phyloP scores from a whole-genome alignment of 1,284 basidiomycete species.

The Apiotrichum domesticum region DNA sequence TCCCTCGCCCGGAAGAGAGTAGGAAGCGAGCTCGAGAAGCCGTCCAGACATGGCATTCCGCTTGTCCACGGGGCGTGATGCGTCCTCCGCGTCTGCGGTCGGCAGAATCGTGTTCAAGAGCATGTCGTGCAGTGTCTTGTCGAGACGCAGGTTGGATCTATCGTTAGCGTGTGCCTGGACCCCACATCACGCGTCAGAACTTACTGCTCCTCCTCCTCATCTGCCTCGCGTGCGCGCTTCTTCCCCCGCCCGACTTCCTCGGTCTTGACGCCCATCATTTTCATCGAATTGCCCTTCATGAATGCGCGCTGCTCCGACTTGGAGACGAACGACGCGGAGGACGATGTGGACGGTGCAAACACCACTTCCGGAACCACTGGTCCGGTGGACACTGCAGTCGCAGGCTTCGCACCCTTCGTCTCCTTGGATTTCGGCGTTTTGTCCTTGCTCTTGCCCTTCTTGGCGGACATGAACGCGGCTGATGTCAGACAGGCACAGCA shows the following conservation, averaged over 20 bases:
- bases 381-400: not conserved
- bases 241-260: slow-evolving; percentile 15
- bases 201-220: slow-evolving; percentile 35
- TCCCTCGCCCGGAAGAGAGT: slow-evolving; percentile 38
- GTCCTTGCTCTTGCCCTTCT: not conserved
- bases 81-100: slow-evolving; percentile 17
- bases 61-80: slow-evolving; percentile 42
- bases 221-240: slow-evolving; percentile 20
- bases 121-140: slow-evolving; percentile 46
- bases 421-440: not conserved
- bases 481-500: not conserved
- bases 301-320: slow-evolving; percentile 42
- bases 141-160: slow-evolving; percentile 40
- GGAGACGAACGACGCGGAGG: slow-evolving; percentile 12
- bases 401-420: not conserved
- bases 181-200: slow-evolving; percentile 1
- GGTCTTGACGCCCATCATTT: slow-evolving; percentile 41
- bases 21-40: slow-evolving; percentile 40
- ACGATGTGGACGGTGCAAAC: slow-evolving; percentile 22
- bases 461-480: slow-evolving; percentile 3
- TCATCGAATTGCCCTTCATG: slow-evolving; percentile 41
- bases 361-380: slow-evolving; percentile 38
- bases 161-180: not conserved
- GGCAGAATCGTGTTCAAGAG: slow-evolving; percentile 44
- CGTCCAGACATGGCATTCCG: slow-evolving; percentile 38